Base-by-base conservation (phyloP, 495 filamentous ascomycete genomes). In the Bathelium albidoporum region DNA sequence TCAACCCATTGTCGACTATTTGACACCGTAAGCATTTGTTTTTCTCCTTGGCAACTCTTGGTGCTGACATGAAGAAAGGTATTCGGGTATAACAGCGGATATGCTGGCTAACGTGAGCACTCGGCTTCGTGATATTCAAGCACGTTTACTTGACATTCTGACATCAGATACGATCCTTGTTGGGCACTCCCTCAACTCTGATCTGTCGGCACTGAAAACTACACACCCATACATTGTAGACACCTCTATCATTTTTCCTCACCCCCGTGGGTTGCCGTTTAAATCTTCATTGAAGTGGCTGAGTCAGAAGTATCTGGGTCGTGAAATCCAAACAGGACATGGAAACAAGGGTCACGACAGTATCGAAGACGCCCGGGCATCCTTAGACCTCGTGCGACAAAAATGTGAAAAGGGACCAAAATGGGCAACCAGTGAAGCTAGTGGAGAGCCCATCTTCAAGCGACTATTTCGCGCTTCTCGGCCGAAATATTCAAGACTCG, bases 191-290 rank as follows among this genome's bases (percentile, higher is more conserved):
- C 83, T 98, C 31, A 87, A 97, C 66, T 89, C 91, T 2, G 94
- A 98, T 68, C 80, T 97, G 2, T 86, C 78, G 24, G 92, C 91
- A 0, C 77, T 97, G 24, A 88, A 85, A 71, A 75, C 96, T 32
- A 88, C 90, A 1, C 94, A 98, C 69, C 94, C 94, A 0, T 92
- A 90, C 74, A 88, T 97, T 68, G 82, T 97, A 68, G 94, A 98
- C 74, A 96, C 93, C 0, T 81, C 87, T 9, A 76, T 95, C 60
- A 79, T 96, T 60, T 98, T 87, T 72, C 91, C 91, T 0, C 91
- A 95, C 65, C 81, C 87, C 0, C 85, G 86, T 36, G 89, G 89
- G 1, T 83, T 87, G 10, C 88, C 89, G 2, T 76, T 89, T 28
- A 87, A 87, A 64, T 84, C 82, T 39, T 87, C 89, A 5, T 79